phyloP scores from a whole-genome alignment of 23 red algal species.

The Gracilaria gracilis region DNA sequence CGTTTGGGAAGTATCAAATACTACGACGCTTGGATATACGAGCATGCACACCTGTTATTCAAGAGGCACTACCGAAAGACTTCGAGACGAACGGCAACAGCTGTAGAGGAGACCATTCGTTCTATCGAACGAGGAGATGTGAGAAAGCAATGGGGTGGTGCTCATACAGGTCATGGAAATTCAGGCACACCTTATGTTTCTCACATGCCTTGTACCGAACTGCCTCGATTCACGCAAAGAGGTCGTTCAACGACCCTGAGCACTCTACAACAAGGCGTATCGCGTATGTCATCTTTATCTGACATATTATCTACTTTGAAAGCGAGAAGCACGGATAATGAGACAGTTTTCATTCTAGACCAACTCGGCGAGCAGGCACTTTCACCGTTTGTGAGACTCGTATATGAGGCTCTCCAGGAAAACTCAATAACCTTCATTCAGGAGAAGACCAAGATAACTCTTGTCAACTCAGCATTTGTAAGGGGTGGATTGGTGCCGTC shows the following conservation, averaged over 20 bases:
- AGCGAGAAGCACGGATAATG: background rate
- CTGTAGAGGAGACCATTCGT: background rate
- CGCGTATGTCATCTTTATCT: background rate
- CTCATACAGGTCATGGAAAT: background rate
- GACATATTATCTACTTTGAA: background rate
- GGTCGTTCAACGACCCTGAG: background rate
- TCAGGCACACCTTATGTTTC: background rate
- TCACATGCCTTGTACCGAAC: no score
- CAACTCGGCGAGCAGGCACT: background rate
- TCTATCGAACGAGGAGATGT: background rate
- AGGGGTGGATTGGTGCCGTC: background rate
- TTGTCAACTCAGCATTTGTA: background rate
- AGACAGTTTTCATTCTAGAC: background rate
- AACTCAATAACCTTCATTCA: background rate
- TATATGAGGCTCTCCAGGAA: background rate
- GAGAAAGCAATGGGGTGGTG: background rate
- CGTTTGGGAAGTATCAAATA: background rate
- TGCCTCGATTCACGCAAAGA: background rate
- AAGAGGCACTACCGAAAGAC: background rate
- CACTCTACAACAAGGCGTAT: background rate
- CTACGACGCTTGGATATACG: background rate
- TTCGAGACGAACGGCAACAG: background rate
- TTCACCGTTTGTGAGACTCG: background rate
- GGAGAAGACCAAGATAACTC: background rate
- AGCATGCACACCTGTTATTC: conserved; percentile 12